Conservation (phyloP, 345 rosid species). For the Salix viminalis region DNA sequence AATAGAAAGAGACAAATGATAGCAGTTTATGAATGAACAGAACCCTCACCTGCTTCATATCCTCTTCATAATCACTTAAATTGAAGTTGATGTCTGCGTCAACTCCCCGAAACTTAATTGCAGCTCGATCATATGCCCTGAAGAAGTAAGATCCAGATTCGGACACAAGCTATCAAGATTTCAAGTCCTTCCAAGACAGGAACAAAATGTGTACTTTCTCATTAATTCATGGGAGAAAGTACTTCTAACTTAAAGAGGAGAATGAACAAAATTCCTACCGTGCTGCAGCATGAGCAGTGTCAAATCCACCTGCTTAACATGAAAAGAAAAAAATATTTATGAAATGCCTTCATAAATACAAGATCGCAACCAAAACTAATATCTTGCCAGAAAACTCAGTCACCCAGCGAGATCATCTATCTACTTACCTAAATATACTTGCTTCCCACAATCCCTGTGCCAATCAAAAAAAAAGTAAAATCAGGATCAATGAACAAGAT, state of each 20-base stretch:
- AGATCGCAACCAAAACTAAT: neutral
- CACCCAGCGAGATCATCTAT: neutral
- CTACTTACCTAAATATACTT: constrained; percentile 29
- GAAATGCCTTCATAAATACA: neutral
- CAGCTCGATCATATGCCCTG: constrained; percentile 34
- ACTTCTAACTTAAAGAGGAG: neutral
- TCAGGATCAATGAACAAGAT: neutral
- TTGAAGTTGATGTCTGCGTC: constrained; percentile 30
- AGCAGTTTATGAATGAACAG: neutral
- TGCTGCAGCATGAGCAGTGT: constrained; percentile 28
- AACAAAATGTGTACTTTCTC: neutral
- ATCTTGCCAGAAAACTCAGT: no score
- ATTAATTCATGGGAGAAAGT: neutral
- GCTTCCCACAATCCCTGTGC: constrained; percentile 36
- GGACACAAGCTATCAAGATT: neutral
- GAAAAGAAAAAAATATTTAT: neutral
- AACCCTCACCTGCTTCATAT: constrained; percentile 21
- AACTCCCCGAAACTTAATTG: constrained; percentile 29
- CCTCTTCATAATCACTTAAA: constrained; percentile 26
- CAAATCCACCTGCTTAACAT: constrained; percentile 26
- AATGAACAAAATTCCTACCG: constrained; percentile 1
- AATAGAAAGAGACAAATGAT: neutral
- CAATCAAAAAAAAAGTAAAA: neutral
- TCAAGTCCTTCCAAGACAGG: neutral
- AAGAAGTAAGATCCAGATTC: neutral